Evolutionary conservation across 1,284 basidiomycete genomes (phyloP), one percentile per base, ranked within the genome.

Genomic region (Boletus calvinii): DNA sequence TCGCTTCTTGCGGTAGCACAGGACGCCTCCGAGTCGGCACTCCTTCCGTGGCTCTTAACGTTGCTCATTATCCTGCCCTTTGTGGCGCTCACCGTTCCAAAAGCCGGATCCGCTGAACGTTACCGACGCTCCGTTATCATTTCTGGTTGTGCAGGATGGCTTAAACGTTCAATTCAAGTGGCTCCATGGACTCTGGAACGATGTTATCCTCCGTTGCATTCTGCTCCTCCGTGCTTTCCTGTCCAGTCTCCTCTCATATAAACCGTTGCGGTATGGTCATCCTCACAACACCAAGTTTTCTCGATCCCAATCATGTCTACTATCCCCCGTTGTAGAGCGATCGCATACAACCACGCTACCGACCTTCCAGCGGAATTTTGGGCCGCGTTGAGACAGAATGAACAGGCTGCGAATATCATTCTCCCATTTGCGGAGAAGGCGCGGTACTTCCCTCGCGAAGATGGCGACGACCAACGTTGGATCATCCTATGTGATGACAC

Each of bases 361-460:
- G 54, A 54, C 10, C 48, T 79, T 17, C 72, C 75, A 4, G 1
- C 49, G 1, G 50, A 55, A 4, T 75, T 79, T 17, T 76, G 74
- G 72, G 55, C 57, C 1, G 66, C 68, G 1, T 66, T 85, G 38
- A 53, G 57, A n/a, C 57, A 60, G 18, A 60, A 78, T 35, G 73
- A 77, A 30, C 66, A 69, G 10, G 65, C 73, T 34, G 74, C 82
- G 6, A 87, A 88, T 53, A 67, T 77, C 49, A 74, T 87, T 34
- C 72, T 81, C 17, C 81, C 86, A 0, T 70, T 75, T 37, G 74
- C 79, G 1, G 39, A 6, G 13, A 62, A 65, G 38, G 59, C 49
- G 1, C 24, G 3, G n/a, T 17, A 48, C n/a, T 57, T 39, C 17
- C 35, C 58, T 46, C 40, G 18, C n/a, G 38, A 59, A 68, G 31